A percentile compares a stretch with the other conserved stretches of the same genome.
Conservation (phyloP, 108 stramenopile genomes). For the Bacterosira constricta region DNA sequence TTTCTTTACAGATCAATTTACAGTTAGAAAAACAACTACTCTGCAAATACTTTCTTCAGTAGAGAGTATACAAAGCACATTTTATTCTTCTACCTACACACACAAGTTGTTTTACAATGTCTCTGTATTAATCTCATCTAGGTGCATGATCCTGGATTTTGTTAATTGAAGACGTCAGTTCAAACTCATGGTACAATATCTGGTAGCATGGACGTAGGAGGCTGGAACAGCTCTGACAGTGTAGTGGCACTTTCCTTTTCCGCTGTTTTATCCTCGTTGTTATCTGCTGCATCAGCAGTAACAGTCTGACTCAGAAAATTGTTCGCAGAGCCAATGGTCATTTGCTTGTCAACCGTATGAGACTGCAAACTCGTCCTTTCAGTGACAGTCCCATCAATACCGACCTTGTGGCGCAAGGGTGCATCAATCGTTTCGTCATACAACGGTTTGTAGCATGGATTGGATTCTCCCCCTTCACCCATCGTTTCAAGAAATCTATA, state of each 20-base stretch:
- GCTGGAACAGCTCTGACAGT: constrained; percentile 15
- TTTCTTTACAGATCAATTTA: too few relatives aligned
- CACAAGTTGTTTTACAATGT: too few relatives aligned
- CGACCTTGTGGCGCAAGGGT: constrained; percentile 36
- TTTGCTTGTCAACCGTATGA: neutral
- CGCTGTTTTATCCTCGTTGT: neutral
- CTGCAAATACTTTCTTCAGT: too few relatives aligned
- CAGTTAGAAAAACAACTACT: too few relatives aligned
- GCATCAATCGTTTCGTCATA: constrained; percentile 65
- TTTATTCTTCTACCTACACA: too few relatives aligned
- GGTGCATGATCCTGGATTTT: too few relatives aligned
- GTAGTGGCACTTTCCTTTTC: neutral
- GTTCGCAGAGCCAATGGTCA: constrained; percentile 6
- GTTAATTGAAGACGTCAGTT: too few relatives aligned
- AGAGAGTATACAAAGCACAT: too few relatives aligned
- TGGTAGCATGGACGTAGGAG: too few relatives aligned
- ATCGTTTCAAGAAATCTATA: constrained; percentile 66
- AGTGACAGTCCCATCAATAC: constrained; percentile 23
- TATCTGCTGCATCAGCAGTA: neutral
- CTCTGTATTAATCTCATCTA: too few relatives aligned
- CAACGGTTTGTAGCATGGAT: constrained; percentile 59
- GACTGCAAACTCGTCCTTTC: neutral
- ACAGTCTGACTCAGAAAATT: constrained; percentile 15
- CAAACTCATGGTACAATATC: too few relatives aligned
- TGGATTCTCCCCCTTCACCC: constrained; percentile 67